Conservation (phyloP, 805 yeast genomes). For the Monosporozyma servazzii region DNA sequence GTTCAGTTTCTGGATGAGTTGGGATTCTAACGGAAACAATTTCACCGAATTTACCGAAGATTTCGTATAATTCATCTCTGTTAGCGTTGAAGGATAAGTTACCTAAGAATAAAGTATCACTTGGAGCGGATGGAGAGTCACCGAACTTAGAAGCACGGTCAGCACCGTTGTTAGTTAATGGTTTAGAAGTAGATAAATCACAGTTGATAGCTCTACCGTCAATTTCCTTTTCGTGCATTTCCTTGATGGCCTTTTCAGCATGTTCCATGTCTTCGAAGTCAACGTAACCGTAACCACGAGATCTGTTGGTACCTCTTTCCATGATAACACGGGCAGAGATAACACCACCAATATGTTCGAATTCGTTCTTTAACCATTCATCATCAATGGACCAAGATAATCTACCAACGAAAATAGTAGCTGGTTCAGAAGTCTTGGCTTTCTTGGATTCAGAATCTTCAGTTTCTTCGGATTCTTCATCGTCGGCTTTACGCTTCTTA, state of each 20-base stretch:
- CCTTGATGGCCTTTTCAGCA: constrained; percentile 80
- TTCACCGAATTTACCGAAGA: constrained; percentile 70
- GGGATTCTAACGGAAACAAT: constrained; percentile 90
- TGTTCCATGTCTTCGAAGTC: constrained; percentile 70
- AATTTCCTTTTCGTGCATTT: constrained; percentile 85
- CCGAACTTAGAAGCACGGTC: constrained; percentile 88
- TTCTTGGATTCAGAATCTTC: constrained; percentile 39
- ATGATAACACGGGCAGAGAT: constrained; percentile 82
- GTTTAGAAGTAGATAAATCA: constrained; percentile 83
- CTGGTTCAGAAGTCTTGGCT: constrained; percentile 53
- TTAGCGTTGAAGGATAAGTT: constrained; percentile 86
- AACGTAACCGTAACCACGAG: constrained; percentile 96
- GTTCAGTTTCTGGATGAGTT: constrained; percentile 97
- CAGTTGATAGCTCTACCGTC: constrained; percentile 95
- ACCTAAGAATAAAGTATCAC: constrained; percentile 93
- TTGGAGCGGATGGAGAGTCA: constrained; percentile 83
- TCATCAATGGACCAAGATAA: constrained; percentile 96
- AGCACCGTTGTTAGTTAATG: constrained; percentile 42
- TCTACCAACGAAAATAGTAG: constrained; percentile 93
- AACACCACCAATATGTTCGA: constrained; percentile 76
- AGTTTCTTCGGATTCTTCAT: constrained; percentile 30
- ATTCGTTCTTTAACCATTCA: constrained; percentile 84
- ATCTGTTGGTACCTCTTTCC: constrained; percentile 86
- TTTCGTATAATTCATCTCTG: constrained; percentile 65
- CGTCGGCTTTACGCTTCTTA: constrained; percentile 30